Evolutionary conservation across 805 yeast genomes (phyloP), one percentile per base, ranked within the genome.

Genomic region (Schizosaccharomyces osmophilus): DNA sequence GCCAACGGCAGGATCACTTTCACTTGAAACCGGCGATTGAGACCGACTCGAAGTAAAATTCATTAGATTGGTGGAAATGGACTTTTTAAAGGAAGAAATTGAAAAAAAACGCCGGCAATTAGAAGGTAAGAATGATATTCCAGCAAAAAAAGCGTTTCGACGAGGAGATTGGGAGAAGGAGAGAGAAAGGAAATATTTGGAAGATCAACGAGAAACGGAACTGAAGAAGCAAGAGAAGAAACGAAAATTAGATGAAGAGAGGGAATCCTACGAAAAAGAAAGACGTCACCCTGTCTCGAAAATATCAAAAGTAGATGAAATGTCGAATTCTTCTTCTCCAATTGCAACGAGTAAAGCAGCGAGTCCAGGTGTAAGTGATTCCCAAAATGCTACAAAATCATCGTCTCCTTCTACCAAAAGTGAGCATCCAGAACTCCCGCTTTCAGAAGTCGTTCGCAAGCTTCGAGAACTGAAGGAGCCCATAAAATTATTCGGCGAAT

Each of bases 381-480:
- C 17, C 48, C 55, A n/a, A 13, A 60, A 26, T 22, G 31, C 19
- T 26, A 39, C 22, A 43, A 15, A 17, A 29, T 24, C 57, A 5
- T 11, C 29, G 19, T 31, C 55, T 31, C 19, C 19, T n/a, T 22
- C 29, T 22, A 26, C 31, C 24, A 39, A 13, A 22, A 13, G 32
- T n/a, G 31, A 22, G 22, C 22, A 67, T 5, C 48, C 68, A 2
- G 31, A 22, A 24, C 17, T 68, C 5, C 48, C 68, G 2, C 72
- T 70, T 59, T 70, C 66, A 13, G 71, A 70, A 36, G 60, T 72
- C n/a, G 61, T 64, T 17, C 11, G 55, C 2, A 64, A 68, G 60
- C 63, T 74, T 22, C 62, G 66, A 15, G 64, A 62, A 19, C 64
- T 69, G 29, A 64, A 64, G 41, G 70, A 68, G 60, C 69, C 70